Evolutionary conservation across 768 basidiomycete genomes (phyloP).

Genomic region (Hericium alpestre): DNA sequence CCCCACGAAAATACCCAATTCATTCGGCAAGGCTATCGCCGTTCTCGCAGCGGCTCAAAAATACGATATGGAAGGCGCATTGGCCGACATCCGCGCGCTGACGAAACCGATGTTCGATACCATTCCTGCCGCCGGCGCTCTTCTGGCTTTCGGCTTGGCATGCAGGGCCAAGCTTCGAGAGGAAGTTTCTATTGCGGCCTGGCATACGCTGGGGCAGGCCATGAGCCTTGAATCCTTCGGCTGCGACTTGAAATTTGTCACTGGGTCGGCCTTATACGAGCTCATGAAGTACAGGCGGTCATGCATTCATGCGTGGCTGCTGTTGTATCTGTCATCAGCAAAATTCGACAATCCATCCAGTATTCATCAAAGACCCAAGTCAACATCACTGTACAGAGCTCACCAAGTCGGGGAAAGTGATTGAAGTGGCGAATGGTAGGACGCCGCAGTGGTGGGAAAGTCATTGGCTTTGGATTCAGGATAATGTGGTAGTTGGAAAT

Average conservation of each 20-base stretch:
- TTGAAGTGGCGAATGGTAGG: background rate
- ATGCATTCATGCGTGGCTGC: background rate
- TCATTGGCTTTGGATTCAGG: background rate
- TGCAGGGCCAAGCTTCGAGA: background rate
- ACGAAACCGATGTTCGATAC: background rate
- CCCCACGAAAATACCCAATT: background rate
- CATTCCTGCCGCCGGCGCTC: background rate
- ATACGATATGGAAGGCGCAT: background rate
- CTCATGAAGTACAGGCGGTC: background rate
- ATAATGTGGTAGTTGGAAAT: background rate
- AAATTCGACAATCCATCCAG: background rate
- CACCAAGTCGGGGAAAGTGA: background rate
- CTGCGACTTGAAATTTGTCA: background rate
- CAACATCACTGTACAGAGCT: background rate
- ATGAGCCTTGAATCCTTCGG: background rate
- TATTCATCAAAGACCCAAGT: background rate
- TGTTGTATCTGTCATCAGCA: background rate
- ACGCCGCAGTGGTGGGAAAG: background rate
- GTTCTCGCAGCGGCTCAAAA: background rate
- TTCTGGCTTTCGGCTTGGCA: background rate
- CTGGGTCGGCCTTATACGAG: background rate
- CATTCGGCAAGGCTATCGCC: background rate
- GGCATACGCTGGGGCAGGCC: background rate
- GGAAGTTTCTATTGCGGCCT: background rate
- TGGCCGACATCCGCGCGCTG: background rate